These are phyloP conservation scores for Aspergillus olivimuriae DNA, from an alignment of 495 filamentous ascomycete species.

Conservation along the genomic window DNA sequence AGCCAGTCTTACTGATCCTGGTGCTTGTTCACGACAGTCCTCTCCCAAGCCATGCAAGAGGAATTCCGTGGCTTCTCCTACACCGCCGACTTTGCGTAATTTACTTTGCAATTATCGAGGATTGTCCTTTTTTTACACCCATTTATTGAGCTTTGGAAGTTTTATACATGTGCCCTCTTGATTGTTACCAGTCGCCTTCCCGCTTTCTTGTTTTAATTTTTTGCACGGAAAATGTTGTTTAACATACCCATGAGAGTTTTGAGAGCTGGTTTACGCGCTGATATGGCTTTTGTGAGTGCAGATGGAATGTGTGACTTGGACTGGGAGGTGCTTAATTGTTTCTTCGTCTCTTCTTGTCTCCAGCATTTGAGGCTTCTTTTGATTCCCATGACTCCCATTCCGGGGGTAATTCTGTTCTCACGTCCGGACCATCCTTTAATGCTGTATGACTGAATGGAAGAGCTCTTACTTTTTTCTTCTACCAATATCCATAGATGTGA, in stretches of 20 bases:
- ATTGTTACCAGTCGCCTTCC: constrained; percentile 9
- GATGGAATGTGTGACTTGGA: constrained; percentile 13
- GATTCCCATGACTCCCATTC: constrained; percentile 8
- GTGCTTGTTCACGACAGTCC: constrained; percentile 49
- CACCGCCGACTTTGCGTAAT: constrained; percentile 63
- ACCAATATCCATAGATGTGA: no score
- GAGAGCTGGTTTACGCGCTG: constrained; percentile 15
- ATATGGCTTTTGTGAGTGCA: constrained; percentile 12
- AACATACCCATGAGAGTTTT: constrained; percentile 28
- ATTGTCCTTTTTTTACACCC: constrained; percentile 5
- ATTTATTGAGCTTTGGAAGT: constrained; percentile 11
- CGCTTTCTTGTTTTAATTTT: no score
- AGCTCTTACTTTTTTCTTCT: not conserved
- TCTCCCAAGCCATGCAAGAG: constrained; percentile 98
- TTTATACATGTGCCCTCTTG: constrained; percentile 15
- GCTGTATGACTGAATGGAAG: constrained; percentile 12
- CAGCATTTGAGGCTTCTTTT: constrained; percentile 11
- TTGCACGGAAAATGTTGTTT: constrained; percentile 16
- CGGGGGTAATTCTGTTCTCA: constrained; percentile 13
- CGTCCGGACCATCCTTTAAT: constrained; percentile 3
- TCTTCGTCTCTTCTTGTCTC: constrained; percentile 7
- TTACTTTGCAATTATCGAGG: constrained; percentile 2
- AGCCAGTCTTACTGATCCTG: constrained; percentile 11
- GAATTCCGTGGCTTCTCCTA: constrained; percentile 99
- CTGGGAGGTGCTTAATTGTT: constrained; percentile 2